These are phyloP conservation scores for Wickerhamiella infanticola DNA, from an alignment of 1,139 yeast genomes.

Conservation along the genomic window DNA sequence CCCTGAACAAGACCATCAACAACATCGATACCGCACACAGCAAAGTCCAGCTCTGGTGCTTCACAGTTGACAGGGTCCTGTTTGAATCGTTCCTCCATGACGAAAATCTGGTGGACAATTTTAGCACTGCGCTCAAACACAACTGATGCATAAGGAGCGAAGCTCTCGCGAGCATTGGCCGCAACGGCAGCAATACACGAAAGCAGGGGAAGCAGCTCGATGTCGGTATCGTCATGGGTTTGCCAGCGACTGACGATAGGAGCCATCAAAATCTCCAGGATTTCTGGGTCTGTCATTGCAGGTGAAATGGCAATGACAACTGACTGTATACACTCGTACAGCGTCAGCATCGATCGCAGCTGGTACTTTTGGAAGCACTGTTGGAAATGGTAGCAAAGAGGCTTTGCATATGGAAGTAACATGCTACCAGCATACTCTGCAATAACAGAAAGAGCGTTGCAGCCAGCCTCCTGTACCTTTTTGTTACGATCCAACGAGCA, in stretches of 20 bases:
- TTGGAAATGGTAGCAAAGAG: slow-evolving; percentile 53
- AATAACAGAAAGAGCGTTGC: slow-evolving; percentile 70
- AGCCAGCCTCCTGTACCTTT: slow-evolving; percentile 89
- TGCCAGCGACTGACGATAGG: slow-evolving; percentile 76
- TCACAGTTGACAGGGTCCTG: slow-evolving; percentile 48
- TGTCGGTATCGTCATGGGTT: slow-evolving; percentile 53
- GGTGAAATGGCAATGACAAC: slow-evolving; percentile 61
- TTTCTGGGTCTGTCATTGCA: slow-evolving; percentile 26
- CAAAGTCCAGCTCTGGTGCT: slow-evolving; percentile 79
- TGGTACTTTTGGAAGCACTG: slow-evolving; percentile 66
- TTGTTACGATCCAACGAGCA: slow-evolving; percentile 74
- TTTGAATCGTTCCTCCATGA: slow-evolving; percentile 47
- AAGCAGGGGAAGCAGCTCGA: slow-evolving; percentile 75
- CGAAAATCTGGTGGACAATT: slow-evolving; percentile 53
- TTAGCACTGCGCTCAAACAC: slow-evolving; percentile 70
- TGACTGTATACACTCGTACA: slow-evolving; percentile 88
- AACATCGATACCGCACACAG: slow-evolving; percentile 76
- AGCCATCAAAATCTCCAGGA: slow-evolving; percentile 52
- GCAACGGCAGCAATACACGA: slow-evolving; percentile 91
- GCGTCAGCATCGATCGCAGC: slow-evolving; percentile 59
- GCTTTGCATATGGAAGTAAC: slow-evolving; percentile 43
- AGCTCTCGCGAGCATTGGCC: slow-evolving; percentile 65
- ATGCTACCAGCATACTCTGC: slow-evolving; percentile 60
- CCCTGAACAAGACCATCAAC: slow-evolving; percentile 91
- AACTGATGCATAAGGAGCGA: slow-evolving; percentile 80